These are phyloP conservation scores for Auricularia sp. DNA, from an alignment of 768 basidiomycete genomes.

Conservation along the genomic window DNA sequence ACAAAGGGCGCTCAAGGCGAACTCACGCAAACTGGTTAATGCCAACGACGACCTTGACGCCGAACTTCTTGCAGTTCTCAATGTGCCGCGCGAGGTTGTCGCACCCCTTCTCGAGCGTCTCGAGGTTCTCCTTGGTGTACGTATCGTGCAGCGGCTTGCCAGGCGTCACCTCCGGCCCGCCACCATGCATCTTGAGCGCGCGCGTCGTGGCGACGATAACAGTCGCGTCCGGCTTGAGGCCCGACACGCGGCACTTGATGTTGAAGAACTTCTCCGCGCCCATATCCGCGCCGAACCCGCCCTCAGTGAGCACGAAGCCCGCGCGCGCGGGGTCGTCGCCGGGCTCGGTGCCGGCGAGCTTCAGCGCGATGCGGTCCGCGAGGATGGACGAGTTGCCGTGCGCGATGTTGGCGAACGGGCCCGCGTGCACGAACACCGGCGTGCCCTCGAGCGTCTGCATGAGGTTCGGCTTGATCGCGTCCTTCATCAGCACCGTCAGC, in stretches of 20 bases:
- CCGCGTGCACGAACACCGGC: constrained; percentile 97
- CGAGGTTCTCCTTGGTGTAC: constrained; percentile 89
- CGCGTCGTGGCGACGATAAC: constrained; percentile 96
- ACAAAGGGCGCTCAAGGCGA: not conserved
- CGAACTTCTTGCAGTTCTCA: constrained; percentile 89
- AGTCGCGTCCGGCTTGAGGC: constrained; percentile 85
- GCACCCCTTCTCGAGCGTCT: constrained; percentile 82
- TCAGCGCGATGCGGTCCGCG: constrained; percentile 93
- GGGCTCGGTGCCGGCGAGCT: constrained; percentile 90
- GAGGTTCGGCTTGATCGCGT: constrained; percentile 96
- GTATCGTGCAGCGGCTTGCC: constrained; percentile 90
- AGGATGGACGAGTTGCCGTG: constrained; percentile 98
- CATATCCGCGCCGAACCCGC: constrained; percentile 98
- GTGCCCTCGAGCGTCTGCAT: constrained; percentile 99
- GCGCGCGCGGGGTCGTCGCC: constrained; percentile 73
- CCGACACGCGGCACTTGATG: constrained; percentile 94
- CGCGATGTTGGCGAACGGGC: constrained; percentile 98
- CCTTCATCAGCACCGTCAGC: constrained; percentile 94
- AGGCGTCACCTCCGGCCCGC: constrained; percentile 92
- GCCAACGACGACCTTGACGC: constrained; percentile 90
- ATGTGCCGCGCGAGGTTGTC: constrained; percentile 91
- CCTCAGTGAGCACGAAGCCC: constrained; percentile 96
- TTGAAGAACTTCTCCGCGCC: constrained; percentile 99
- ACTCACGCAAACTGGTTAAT: constrained; percentile 92
- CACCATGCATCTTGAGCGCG: constrained; percentile 98